Evolutionary conservation across 768 basidiomycete species (phyloP), one percentile per base, ranked within the genome.

Genomic region (Leccinellum albellum): DNA sequence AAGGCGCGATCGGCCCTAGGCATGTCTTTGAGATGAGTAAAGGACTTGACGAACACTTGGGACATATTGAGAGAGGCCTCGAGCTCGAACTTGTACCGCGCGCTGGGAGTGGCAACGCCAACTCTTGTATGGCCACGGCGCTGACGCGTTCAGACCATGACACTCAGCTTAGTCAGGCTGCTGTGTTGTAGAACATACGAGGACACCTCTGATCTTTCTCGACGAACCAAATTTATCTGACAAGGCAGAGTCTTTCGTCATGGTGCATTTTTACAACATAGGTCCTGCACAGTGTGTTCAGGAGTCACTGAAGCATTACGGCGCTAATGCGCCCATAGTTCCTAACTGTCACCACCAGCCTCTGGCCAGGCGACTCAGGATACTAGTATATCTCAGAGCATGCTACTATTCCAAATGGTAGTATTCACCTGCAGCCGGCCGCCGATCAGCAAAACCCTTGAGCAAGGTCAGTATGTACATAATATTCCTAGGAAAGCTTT

Each of bases 1-100:
- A 91, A 76, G 17, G 92, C 91, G 37, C 82, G 79, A 60, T 88
- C 82, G 45, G 84, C 80, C 63, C 82, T 81, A 37, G 86, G 86
- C 65, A 78, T 79, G 56, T 80, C 81, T 59, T 84, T 88, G 60
- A 94, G 79, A 68, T 90, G 85, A 20, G 85, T 85, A 60, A 87
- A 87, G 0, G 87, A 81, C 63, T 82, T 76, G 58, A 91, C 80
- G 63, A 83, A 85, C 23, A 72, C 72, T 42, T 88, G 77, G 17
- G 82, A 63, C 85, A 86, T 87, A 57, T 40, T 35, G 28, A 52
- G 26, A 29, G 33, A 37, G 47, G 33, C 48, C 37, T 47, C 26
- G 3, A 15, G 37, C 23, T 50, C 28, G 12, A 32, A 42, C 32
- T 42, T 26, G 23, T 23, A 20, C 29, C 12, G 20, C 12, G 20